Evolutionary conservation across 1,284 basidiomycete species (phyloP).

Genomic region (Cryptococcus jaspeensis): DNA sequence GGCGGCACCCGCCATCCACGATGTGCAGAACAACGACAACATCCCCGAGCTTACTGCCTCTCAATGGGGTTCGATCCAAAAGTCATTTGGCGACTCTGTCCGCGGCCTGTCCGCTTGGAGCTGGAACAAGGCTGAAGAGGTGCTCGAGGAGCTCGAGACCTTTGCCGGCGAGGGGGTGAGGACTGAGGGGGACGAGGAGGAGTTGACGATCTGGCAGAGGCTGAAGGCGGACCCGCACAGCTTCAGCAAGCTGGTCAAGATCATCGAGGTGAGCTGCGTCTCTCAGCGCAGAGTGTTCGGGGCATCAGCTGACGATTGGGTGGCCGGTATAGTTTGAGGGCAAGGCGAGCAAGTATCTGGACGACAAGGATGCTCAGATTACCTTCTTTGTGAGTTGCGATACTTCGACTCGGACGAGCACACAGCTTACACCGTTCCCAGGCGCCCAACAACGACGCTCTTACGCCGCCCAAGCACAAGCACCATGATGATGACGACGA

Average conservation of each 20-base stretch:
- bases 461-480: constrained; percentile 39
- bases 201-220: constrained; percentile 48
- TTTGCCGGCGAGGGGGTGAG: constrained; percentile 9
- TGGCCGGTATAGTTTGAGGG: constrained; percentile 32
- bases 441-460: constrained; percentile 49
- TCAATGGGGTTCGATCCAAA: constrained; percentile 40
- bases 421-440: constrained; percentile 1
- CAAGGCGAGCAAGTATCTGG: constrained; percentile 42
- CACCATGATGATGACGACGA: constrained; percentile 32
- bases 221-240: constrained; percentile 42
- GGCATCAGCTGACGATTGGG: not conserved
- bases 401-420: not conserved
- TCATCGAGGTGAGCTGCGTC: constrained; percentile 42
- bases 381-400: constrained; percentile 49
- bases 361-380: constrained; percentile 43
- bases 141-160: constrained; percentile 24
- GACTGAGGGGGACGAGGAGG: constrained; percentile 16
- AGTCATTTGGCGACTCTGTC: constrained; percentile 27
- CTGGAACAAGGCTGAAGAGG: constrained; percentile 32
- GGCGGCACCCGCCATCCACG: constrained; percentile 8
- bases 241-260: constrained; percentile 49
- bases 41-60: constrained; percentile 34
- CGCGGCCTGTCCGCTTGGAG: constrained; percentile 29
- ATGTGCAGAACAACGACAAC: not conserved
- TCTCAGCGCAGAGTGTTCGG: not conserved